Evolutionary conservation across 805 yeast species (phyloP).

Genomic region (Metschnikowia koreensis): DNA sequence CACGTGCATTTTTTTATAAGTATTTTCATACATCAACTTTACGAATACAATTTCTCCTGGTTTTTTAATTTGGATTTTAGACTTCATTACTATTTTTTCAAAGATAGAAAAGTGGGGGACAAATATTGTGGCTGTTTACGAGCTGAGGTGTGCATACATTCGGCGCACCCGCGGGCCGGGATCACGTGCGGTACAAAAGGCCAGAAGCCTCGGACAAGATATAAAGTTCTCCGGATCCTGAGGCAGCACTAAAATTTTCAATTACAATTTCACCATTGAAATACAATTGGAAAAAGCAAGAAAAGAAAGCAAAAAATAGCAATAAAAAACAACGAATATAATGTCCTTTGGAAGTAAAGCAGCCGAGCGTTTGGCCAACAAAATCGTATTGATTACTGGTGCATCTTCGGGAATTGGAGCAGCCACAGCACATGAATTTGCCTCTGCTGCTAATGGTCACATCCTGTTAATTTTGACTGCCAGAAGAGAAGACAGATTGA

Average conservation of each 20-base stretch:
- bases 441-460: slow-evolving; percentile 47
- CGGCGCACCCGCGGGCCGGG: background rate
- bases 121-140: background rate
- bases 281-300: too few species aligned
- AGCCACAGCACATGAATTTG: slow-evolving; percentile 86
- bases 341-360: slow-evolving; percentile 40
- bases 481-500: slow-evolving; percentile 33
- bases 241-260: background rate
- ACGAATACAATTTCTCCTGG: background rate
- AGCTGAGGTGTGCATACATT: background rate
- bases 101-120: background rate
- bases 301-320: too few species aligned
- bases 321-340: background rate
- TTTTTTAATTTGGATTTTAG: too few species aligned
- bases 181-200: background rate
- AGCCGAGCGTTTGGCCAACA: slow-evolving; percentile 39
- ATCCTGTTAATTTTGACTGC: slow-evolving; percentile 39
- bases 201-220: background rate
- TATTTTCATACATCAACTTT: background rate
- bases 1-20: background rate
- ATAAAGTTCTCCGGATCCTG: background rate
- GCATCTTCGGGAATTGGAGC: slow-evolving; percentile 95
- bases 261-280: too few species aligned
- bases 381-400: slow-evolving; percentile 57
- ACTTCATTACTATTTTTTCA: too few species aligned